Conservation (phyloP, 2,329 filamentous ascomycete genomes). For the Ophiostoma tasmaniense region DNA sequence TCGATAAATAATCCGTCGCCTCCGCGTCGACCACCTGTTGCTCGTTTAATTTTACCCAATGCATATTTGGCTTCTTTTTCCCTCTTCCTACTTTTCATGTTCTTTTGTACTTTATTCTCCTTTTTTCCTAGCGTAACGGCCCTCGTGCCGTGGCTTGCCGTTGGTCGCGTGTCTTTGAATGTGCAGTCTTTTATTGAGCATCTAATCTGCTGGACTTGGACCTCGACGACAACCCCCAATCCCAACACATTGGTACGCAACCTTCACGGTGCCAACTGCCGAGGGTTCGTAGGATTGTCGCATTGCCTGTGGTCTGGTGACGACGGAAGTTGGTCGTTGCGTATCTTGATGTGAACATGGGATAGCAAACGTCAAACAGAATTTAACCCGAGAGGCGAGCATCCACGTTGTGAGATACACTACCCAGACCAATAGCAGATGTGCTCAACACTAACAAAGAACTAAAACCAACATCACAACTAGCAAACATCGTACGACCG, state of each 20-base stretch:
- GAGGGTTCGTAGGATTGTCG: not conserved
- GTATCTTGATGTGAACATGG: too few relatives aligned
- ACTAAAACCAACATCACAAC: not conserved
- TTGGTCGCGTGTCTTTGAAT: not conserved
- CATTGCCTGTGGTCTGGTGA: not conserved
- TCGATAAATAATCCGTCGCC: not conserved
- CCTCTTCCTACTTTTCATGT: not conserved
- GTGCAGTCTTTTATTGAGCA: not conserved
- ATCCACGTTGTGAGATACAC: too few relatives aligned
- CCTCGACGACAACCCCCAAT: not conserved
- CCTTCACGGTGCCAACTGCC: not conserved
- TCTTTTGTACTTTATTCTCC: not conserved
- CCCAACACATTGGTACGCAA: not conserved
- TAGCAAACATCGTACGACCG: not conserved
- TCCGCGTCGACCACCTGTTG: not conserved
- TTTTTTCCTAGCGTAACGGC: not conserved
- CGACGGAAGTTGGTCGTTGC: not conserved
- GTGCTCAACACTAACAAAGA: not conserved
- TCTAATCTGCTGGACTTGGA: too few relatives aligned
- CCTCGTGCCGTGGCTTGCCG: not conserved
- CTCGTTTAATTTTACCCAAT: not conserved
- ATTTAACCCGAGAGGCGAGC: not conserved
- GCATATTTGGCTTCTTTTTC: not conserved
- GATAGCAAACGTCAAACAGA: not conserved
- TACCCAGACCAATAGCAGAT: too few relatives aligned